phyloP scores from a whole-genome alignment of 2,329 filamentous ascomycete genomes.

The Trichophyton benhamiae region DNA sequence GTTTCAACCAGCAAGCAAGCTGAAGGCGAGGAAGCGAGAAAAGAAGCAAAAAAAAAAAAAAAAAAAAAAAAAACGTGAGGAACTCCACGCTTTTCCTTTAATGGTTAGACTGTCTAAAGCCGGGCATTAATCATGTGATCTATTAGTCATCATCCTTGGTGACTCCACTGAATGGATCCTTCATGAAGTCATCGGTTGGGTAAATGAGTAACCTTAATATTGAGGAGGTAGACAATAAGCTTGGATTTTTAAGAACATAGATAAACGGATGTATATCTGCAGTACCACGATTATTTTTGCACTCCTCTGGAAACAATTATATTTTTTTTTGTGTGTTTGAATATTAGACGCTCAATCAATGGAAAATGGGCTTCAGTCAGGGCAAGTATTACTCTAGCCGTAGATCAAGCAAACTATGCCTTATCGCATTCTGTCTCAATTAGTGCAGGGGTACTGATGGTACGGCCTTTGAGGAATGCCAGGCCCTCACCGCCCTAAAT shows the following conservation, averaged over 20 bases:
- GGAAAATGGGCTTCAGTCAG: neutral
- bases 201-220: too few relatives aligned
- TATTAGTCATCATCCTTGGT: neutral
- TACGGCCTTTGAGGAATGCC: conserved; percentile 46
- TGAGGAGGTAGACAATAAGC: too few relatives aligned
- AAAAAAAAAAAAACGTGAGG: neutral
- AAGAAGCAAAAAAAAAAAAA: neutral
- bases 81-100: neutral
- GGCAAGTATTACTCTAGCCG: neutral
- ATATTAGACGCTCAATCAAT: too few relatives aligned
- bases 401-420: conserved; percentile 14
- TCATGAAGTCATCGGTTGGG: too few relatives aligned
- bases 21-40: neutral
- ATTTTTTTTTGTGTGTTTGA: too few relatives aligned
- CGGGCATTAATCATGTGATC: neutral
- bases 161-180: too few relatives aligned
- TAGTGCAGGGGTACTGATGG: conserved; percentile 52
- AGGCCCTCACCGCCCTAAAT: conserved; percentile 50
- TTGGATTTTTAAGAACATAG: too few relatives aligned
- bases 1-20: neutral
- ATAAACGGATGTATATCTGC: too few relatives aligned
- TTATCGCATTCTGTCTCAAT: conserved; percentile 46
- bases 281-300: too few relatives aligned
- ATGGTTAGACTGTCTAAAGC: neutral
- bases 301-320: too few relatives aligned